phyloP scores from a whole-genome alignment of 2,329 filamentous ascomycete species.

The Cercospora sojina region DNA sequence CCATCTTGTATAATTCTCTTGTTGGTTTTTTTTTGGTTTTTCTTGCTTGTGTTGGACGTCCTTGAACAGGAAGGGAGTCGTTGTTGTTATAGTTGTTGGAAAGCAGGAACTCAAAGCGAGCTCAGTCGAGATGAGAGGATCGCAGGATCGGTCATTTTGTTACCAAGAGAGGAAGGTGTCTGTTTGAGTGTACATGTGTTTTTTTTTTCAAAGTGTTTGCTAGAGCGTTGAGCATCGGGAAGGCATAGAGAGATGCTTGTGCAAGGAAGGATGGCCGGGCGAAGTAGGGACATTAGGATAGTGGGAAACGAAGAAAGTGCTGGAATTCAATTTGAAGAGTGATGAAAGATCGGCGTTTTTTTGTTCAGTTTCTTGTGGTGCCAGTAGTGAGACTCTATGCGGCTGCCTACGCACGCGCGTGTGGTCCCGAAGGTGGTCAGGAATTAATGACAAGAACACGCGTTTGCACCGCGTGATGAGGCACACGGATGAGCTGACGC shows the following conservation, averaged over 20 bases:
- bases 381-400: too few relatives aligned
- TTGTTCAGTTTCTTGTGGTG: too few relatives aligned
- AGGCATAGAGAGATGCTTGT: too few relatives aligned
- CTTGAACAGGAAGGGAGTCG: not conserved
- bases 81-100: not conserved
- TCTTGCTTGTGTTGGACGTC: not conserved
- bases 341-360: too few relatives aligned
- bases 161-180: not conserved
- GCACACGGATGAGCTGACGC: too few relatives aligned
- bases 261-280: too few relatives aligned
- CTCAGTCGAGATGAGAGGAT: not conserved
- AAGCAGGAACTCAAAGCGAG: not conserved
- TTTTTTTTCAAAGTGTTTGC: too few relatives aligned
- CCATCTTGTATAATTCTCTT: not conserved
- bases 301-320: not conserved
- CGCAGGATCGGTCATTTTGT: not conserved
- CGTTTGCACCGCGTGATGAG: not conserved
- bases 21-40: not conserved
- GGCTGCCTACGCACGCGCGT: not conserved
- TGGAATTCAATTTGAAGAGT: too few relatives aligned
- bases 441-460: not conserved
- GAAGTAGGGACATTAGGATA: not conserved
- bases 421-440: not conserved
- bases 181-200: too few relatives aligned
- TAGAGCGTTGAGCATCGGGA: too few relatives aligned